These are phyloP conservation scores for Porphyrellus sp. DNA, from an alignment of 1,284 basidiomycete genomes.

Conservation along the genomic window DNA sequence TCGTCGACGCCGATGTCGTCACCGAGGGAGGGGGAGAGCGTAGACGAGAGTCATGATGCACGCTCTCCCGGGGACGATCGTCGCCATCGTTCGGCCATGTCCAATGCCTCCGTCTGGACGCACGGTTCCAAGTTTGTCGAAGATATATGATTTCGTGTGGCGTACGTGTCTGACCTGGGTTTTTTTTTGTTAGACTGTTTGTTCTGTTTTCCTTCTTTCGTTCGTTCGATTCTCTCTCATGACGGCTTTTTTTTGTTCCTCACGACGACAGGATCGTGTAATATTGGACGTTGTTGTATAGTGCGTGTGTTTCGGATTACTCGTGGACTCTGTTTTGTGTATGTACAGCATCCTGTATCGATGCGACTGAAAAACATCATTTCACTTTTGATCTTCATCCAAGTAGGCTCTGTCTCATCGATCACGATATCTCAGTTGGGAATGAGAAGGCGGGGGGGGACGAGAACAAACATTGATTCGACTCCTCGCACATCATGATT, in stretches of 20 bases:
- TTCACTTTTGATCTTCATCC: too few species aligned
- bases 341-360: too few species aligned
- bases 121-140: conserved; percentile 38
- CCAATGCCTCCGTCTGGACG: conserved; percentile 38
- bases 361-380: too few species aligned
- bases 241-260: background rate
- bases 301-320: background rate
- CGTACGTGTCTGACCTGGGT: background rate
- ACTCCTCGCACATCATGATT: too few species aligned
- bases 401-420: too few species aligned
- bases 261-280: background rate
- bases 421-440: too few species aligned
- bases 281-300: background rate
- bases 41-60: conserved; percentile 16
- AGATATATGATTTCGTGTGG: too few species aligned
- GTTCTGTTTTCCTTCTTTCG: background rate
- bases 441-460: too few species aligned
- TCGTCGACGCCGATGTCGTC: conserved; percentile 25
- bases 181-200: background rate
- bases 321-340: too few species aligned
- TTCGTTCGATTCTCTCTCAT: background rate
- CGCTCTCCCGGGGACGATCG: conserved; percentile 8
- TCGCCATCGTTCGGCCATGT: conserved; percentile 36
- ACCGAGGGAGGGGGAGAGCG: conserved; percentile 16
- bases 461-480: too few species aligned